Conservation (phyloP, 345 rosid species). For the Bretschneidera sinensis region DNA sequence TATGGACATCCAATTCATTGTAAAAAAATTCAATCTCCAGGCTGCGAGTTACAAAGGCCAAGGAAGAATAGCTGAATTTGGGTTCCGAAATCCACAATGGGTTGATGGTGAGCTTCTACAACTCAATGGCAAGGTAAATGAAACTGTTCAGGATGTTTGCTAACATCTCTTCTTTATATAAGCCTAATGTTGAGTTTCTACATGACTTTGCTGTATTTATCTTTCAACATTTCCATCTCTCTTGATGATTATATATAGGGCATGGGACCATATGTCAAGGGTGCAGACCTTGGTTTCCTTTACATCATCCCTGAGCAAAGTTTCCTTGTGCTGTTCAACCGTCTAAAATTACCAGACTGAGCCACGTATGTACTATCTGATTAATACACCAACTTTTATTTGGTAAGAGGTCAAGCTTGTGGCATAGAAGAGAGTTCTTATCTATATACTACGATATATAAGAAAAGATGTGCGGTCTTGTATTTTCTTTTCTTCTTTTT, state of each 20-base stretch:
- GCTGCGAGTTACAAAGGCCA: conserved; percentile 80
- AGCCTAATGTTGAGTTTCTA: neutral
- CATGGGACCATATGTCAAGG: conserved; percentile 68
- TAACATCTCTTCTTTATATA: neutral
- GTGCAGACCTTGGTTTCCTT: conserved; percentile 90
- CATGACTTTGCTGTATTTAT: neutral
- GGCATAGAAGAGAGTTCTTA: conserved; percentile 8
- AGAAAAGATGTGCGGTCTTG: neutral
- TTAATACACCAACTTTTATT: too few species aligned
- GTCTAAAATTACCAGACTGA: conserved; percentile 70
- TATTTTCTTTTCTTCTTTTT: neutral
- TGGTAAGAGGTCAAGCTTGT: conserved; percentile 10
- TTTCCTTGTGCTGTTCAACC: conserved; percentile 87
- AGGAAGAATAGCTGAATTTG: conserved; percentile 88
- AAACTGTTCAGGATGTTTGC: neutral
- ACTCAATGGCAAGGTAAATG: conserved; percentile 78
- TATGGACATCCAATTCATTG: neutral
- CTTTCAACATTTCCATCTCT: too few species aligned
- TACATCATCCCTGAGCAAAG: conserved; percentile 82
- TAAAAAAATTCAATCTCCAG: conserved; percentile 45
- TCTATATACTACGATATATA: neutral
- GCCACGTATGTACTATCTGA: too few species aligned
- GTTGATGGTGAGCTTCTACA: conserved; percentile 88
- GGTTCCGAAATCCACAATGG: conserved; percentile 78
- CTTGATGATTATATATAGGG: conserved; percentile 41